phyloP scores from a whole-genome alignment of 768 basidiomycete genomes.

The Hypsizygus marmoreus region DNA sequence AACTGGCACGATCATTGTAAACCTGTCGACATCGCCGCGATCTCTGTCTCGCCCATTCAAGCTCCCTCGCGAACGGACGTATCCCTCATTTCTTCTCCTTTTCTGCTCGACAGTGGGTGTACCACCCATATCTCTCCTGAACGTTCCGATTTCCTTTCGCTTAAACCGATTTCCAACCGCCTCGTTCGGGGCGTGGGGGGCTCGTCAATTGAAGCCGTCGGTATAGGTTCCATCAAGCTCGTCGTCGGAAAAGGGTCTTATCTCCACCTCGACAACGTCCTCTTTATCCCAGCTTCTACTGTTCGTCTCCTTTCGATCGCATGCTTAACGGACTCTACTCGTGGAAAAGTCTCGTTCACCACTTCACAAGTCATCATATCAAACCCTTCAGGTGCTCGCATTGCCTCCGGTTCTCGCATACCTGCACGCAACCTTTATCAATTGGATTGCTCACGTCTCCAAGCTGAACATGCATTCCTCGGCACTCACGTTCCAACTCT shows the following conservation, averaged over 20 bases:
- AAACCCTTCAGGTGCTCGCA: slow-evolving; percentile 9
- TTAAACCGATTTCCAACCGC: slow-evolving; percentile 20
- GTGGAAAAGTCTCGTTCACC: not conserved
- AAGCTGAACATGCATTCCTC: slow-evolving; percentile 17
- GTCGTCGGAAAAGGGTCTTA: slow-evolving; percentile 11
- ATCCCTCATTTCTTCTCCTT: slow-evolving; percentile 1
- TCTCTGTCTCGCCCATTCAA: not conserved
- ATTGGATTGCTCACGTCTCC: slow-evolving; percentile 7
- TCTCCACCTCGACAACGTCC: slow-evolving; percentile 13
- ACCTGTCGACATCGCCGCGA: too few species aligned
- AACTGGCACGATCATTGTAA: too few species aligned
- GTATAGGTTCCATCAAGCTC: slow-evolving; percentile 24
- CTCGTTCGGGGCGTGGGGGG: slow-evolving; percentile 26
- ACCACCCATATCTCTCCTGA: slow-evolving; percentile 24
- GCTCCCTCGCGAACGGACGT: slow-evolving; percentile 9
- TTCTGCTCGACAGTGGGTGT: slow-evolving; percentile 30
- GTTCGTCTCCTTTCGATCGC: slow-evolving; percentile 26
- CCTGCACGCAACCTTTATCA: slow-evolving; percentile 17
- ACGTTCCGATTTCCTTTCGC: slow-evolving; percentile 22
- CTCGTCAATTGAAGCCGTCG: slow-evolving; percentile 21
- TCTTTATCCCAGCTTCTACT: slow-evolving; percentile 23
- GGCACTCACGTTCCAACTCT: slow-evolving; percentile 9
- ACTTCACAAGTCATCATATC: slow-evolving; percentile 19
- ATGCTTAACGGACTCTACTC: slow-evolving; percentile 18
- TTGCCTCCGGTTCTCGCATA: slow-evolving; percentile 14